Evolutionary conservation across 495 filamentous ascomycete species (phyloP).

Genomic region (Penicillium canariense): DNA sequence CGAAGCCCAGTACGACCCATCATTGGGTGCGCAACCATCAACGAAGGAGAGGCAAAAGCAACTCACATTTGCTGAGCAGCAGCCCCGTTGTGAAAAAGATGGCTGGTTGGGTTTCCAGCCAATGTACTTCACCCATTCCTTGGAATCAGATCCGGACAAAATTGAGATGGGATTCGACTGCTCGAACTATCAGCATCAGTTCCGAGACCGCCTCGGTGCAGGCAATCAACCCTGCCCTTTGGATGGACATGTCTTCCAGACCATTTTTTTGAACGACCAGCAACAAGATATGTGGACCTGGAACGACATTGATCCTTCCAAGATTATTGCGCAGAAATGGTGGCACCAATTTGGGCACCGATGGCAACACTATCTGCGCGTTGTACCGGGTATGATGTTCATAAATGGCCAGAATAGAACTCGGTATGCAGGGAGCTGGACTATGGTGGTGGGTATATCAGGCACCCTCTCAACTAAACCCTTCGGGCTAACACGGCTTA

Average conservation of each 20-base stretch:
- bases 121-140: slow-evolving; percentile 81
- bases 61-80: slow-evolving; percentile 51
- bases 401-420: slow-evolving; percentile 70
- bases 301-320: slow-evolving; percentile 63
- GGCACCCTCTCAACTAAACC: neutral
- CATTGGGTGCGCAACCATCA: slow-evolving; percentile 49
- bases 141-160: slow-evolving; percentile 58
- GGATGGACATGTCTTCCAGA: slow-evolving; percentile 74
- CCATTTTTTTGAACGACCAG: slow-evolving; percentile 75
- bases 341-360: slow-evolving; percentile 85
- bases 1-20: slow-evolving; percentile 61
- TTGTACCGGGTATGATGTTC: slow-evolving; percentile 78
- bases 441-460: slow-evolving; percentile 60
- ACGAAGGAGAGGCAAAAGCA: slow-evolving; percentile 47
- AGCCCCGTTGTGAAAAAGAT: slow-evolving; percentile 31
- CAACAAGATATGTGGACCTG: slow-evolving; percentile 67
- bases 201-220: slow-evolving; percentile 51
- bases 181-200: slow-evolving; percentile 82
- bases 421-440: slow-evolving; percentile 72
- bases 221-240: slow-evolving; percentile 41
- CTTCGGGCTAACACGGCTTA: neutral
- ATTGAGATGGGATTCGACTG: slow-evolving; percentile 89
- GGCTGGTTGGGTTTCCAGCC: slow-evolving; percentile 59
- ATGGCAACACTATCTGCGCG: slow-evolving; percentile 76
- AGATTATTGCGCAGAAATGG: slow-evolving; percentile 72